These are phyloP conservation scores for Hypoxylon sp. DNA, from an alignment of 2,329 filamentous ascomycete species.

Conservation along the genomic window DNA sequence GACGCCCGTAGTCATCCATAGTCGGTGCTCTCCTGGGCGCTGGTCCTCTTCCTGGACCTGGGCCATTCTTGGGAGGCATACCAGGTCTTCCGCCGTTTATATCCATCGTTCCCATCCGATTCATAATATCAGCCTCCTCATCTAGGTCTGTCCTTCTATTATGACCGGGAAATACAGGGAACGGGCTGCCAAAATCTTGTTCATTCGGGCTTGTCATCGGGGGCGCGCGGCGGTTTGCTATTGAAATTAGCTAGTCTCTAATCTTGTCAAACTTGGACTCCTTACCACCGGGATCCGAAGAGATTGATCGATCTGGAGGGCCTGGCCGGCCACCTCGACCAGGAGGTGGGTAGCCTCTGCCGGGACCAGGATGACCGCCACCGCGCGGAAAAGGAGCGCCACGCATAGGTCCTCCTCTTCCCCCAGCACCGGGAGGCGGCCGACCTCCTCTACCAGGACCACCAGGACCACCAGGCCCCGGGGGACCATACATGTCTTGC, in stretches of 20 bases:
- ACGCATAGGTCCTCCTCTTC: slow-evolving; percentile 63
- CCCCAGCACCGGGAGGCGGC: slow-evolving; percentile 59
- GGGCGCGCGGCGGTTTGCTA: slow-evolving; percentile 47
- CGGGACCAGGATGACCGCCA: slow-evolving; percentile 49
- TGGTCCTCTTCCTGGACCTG: slow-evolving; percentile 54
- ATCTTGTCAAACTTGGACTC: neutral
- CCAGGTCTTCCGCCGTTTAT: slow-evolving; percentile 53
- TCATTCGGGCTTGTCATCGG: slow-evolving; percentile 51
- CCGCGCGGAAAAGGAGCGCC: slow-evolving; percentile 52
- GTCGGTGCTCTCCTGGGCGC: slow-evolving; percentile 49
- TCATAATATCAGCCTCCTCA: slow-evolving; percentile 60
- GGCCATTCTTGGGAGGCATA: slow-evolving; percentile 50
- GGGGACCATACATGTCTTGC: slow-evolving; percentile 62
- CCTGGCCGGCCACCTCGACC: slow-evolving; percentile 60
- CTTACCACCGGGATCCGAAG: slow-evolving; percentile 57
- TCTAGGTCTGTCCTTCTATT: slow-evolving; percentile 58
- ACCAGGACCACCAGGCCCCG: slow-evolving; percentile 56
- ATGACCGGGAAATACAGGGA: slow-evolving; percentile 61
- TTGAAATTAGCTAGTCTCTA: slow-evolving; percentile 39
- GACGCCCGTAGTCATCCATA: slow-evolving; percentile 57
- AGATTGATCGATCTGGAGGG: slow-evolving; percentile 57
- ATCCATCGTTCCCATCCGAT: slow-evolving; percentile 60
- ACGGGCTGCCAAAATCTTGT: slow-evolving; percentile 59
- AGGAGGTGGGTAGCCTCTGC: slow-evolving; percentile 47
- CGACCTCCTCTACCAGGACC: slow-evolving; percentile 59